Conservation (phyloP, 1,284 basidiomycete genomes). For the Moesziomyces sp. region DNA sequence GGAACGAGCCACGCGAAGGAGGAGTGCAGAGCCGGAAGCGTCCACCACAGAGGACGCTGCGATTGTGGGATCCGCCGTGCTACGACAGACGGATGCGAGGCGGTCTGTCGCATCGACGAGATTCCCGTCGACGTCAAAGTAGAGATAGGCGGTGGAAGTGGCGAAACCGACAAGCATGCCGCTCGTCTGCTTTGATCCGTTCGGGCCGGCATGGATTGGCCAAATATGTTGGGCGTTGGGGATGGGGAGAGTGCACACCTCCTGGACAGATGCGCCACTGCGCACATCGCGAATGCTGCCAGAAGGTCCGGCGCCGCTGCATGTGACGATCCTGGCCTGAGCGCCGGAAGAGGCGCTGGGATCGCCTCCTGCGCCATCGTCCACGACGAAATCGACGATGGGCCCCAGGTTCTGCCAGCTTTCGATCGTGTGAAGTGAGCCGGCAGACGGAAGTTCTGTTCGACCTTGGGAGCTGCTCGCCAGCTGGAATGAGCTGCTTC, state of each 20-base stretch:
- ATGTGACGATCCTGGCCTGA: conserved; percentile 84
- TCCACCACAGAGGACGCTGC: conserved; percentile 13
- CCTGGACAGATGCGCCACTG: conserved; percentile 85
- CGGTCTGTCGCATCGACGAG: conserved; percentile 35
- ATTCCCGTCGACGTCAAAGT: conserved; percentile 23
- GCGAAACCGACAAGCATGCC: conserved; percentile 28
- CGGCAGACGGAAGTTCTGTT: conserved; percentile 14
- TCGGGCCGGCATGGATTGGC: conserved; percentile 21
- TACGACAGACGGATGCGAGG: conserved; percentile 9
- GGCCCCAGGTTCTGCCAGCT: conserved; percentile 75
- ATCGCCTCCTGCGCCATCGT: conserved; percentile 75
- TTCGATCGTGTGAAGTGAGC: conserved; percentile 22
- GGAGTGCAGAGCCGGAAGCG: neutral
- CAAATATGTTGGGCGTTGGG: conserved; percentile 31
- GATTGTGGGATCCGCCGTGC: conserved; percentile 13
- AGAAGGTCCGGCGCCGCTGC: conserved; percentile 83
- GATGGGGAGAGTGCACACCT: conserved; percentile 67
- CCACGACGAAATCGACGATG: conserved; percentile 84
- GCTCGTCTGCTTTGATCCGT: conserved; percentile 13
- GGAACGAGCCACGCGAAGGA: conserved; percentile 16
- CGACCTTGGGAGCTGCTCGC: conserved; percentile 1
- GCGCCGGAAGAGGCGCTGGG: conserved; percentile 25
- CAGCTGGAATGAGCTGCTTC: conserved; percentile 14
- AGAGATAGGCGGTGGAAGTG: conserved; percentile 30
- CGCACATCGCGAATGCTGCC: conserved; percentile 85